phyloP scores from a whole-genome alignment of 805 yeast species.

The Yarrowia bubula region DNA sequence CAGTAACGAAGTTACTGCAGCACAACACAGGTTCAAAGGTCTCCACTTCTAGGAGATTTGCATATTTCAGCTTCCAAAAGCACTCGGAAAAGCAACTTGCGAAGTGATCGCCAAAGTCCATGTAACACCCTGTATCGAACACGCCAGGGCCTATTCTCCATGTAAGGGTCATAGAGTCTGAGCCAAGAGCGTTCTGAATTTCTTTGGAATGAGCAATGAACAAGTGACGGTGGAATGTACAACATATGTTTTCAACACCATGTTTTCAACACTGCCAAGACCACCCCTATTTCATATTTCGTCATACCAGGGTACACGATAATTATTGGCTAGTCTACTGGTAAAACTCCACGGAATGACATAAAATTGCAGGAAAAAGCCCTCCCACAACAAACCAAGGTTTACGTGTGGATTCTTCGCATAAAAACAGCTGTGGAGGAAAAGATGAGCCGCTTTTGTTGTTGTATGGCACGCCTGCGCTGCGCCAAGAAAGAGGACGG shows the following conservation, averaged over 20 bases:
- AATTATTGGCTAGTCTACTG: too few species aligned
- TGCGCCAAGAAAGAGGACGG: constrained; percentile 1
- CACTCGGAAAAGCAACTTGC: too few species aligned
- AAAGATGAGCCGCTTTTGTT: constrained; percentile 2
- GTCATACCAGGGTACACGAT: too few species aligned
- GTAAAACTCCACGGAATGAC: background rate
- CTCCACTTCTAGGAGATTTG: background rate
- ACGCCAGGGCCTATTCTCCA: background rate
- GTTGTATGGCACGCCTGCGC: background rate
- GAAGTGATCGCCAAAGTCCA: too few species aligned
- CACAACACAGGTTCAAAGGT: too few species aligned
- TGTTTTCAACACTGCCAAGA: too few species aligned
- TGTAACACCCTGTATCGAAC: background rate
- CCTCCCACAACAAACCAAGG: background rate
- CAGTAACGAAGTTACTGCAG: too few species aligned
- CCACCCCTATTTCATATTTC: too few species aligned
- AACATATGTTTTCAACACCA: too few species aligned
- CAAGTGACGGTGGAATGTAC: too few species aligned
- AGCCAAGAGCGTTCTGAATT: too few species aligned
- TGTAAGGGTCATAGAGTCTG: background rate
- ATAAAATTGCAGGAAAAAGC: background rate
- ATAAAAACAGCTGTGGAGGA: background rate
- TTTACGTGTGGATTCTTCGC: too few species aligned
- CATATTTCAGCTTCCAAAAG: background rate
- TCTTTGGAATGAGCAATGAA: background rate